These are phyloP conservation scores for Cytospora piceae DNA, from an alignment of 2,329 filamentous ascomycete species.

Conservation along the genomic window DNA sequence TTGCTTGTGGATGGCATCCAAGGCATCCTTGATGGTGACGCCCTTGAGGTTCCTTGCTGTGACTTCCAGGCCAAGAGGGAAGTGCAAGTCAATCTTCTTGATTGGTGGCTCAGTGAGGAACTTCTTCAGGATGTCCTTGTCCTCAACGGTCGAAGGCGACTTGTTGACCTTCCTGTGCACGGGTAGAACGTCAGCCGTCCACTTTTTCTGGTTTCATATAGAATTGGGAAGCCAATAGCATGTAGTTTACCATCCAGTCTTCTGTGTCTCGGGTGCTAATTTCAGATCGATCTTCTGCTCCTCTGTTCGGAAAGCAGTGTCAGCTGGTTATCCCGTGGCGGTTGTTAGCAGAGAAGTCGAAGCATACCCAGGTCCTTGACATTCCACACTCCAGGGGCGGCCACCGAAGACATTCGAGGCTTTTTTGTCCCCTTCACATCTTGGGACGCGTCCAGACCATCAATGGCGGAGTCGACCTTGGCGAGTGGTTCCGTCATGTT, in stretches of 20 bases:
- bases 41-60: constrained; percentile 90
- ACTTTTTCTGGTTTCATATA: too few species aligned
- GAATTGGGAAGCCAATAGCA: background rate
- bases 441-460: constrained; percentile 72
- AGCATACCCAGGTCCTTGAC: constrained; percentile 82
- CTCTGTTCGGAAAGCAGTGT: constrained; percentile 55
- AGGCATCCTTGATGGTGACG: constrained; percentile 94
- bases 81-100: constrained; percentile 93
- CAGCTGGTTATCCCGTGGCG: constrained; percentile 7
- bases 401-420: constrained; percentile 74
- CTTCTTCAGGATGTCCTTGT: constrained; percentile 82
- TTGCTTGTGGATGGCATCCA: constrained; percentile 94
- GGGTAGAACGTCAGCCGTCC: background rate
- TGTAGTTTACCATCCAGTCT: constrained; percentile 79
- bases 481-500: constrained; percentile 64
- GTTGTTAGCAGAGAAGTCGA: constrained; percentile 16
- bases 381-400: constrained; percentile 74
- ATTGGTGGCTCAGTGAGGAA: constrained; percentile 78
- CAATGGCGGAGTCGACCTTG: constrained; percentile 91
- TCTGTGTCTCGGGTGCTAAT: constrained; percentile 82
- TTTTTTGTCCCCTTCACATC: constrained; percentile 67
- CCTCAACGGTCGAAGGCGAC: constrained; percentile 76
- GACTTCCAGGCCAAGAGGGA: constrained; percentile 85
- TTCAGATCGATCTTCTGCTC: constrained; percentile 71
- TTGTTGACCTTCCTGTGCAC: constrained; percentile 86